phyloP scores from a whole-genome alignment of 805 yeast genomes.

The Saccharomycopsis sp. region DNA sequence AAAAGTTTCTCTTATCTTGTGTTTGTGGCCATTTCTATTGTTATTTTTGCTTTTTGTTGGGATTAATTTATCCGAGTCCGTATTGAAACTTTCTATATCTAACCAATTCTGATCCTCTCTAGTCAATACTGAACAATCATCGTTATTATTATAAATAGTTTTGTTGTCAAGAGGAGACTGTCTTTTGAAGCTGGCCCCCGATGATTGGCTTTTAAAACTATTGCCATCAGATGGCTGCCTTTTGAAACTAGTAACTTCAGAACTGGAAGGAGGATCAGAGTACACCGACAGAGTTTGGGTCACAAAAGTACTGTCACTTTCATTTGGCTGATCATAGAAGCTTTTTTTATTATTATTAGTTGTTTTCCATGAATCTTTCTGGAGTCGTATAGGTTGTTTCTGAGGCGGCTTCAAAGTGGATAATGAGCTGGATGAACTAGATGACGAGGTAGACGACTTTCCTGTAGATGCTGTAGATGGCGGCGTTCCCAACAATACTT shows the following conservation, averaged over 20 bases:
- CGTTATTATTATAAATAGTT: neutral
- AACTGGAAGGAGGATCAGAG: neutral
- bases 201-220: too few relatives aligned
- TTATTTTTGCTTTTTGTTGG: neutral
- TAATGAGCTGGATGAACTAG: too few relatives aligned
- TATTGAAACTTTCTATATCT: slow-evolving; percentile 1
- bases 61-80: slow-evolving; percentile 2
- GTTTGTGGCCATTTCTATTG: neutral
- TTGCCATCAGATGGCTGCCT: neutral
- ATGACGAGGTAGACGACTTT: too few relatives aligned
- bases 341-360: neutral
- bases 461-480: neutral
- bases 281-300: neutral
- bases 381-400: neutral
- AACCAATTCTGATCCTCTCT: neutral
- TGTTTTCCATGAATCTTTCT: neutral
- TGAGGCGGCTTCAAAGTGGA: neutral
- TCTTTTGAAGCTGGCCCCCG: too few relatives aligned
- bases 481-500: neutral
- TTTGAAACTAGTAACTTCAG: neutral
- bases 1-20: neutral
- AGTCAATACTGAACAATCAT: neutral
- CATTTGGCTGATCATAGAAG: neutral
- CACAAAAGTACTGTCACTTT: neutral
- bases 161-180: neutral